Evolutionary conservation across 495 filamentous ascomycete species (phyloP).

Genomic region (Physcia stellaris): DNA sequence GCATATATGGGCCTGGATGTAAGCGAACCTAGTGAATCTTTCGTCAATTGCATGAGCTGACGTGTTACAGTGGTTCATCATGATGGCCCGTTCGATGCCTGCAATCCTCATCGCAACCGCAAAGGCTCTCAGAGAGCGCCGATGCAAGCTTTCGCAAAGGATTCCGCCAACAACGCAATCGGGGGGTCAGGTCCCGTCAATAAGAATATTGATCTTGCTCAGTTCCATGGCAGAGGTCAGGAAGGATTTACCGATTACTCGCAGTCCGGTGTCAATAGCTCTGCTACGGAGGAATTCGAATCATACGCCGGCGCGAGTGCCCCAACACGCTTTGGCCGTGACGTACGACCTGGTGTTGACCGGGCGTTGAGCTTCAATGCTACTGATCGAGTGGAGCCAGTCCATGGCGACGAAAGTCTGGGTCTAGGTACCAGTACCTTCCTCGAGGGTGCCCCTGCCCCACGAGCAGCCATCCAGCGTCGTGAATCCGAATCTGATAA

Average conservation of each 20-base stretch:
- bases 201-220: conserved; percentile 64
- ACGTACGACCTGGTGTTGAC: conserved; percentile 21
- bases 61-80: conserved; percentile 86
- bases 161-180: conserved; percentile 80
- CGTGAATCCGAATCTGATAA: conserved; percentile 52
- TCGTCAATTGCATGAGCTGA: too few relatives aligned
- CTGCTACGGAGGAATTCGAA: conserved; percentile 18
- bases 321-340: conserved; percentile 19
- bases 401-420: conserved; percentile 71
- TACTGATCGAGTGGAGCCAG: conserved; percentile 43
- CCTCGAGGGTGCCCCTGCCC: conserved; percentile 85
- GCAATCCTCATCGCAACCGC: conserved; percentile 89
- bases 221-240: conserved; percentile 67
- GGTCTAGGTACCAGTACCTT: conserved; percentile 93
- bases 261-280: conserved; percentile 22
- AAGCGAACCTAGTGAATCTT: too few relatives aligned
- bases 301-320: conserved; percentile 12
- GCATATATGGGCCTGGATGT: conserved; percentile 93
- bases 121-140: conserved; percentile 72
- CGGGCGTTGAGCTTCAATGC: conserved; percentile 40
- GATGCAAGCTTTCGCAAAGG: conserved; percentile 92
- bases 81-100: conserved; percentile 95
- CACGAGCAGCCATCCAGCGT: conserved; percentile 67
- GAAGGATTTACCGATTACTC: conserved; percentile 77
- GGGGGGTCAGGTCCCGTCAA: conserved; percentile 81